These are phyloP conservation scores for Pleoardoris graminearum DNA, from an alignment of 2,329 filamentous ascomycete genomes.

Conservation along the genomic window DNA sequence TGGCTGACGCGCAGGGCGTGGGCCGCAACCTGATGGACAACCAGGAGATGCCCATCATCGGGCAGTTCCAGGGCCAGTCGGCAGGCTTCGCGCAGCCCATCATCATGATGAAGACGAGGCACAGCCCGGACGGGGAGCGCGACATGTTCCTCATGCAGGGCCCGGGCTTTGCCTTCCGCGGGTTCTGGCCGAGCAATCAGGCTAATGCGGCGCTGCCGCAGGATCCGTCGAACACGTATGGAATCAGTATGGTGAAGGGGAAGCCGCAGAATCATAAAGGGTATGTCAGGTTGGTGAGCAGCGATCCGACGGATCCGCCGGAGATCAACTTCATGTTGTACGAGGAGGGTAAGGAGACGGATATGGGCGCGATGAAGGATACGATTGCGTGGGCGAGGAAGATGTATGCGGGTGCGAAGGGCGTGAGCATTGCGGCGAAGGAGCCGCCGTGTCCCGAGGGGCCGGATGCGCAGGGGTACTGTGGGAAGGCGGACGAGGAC, in stretches of 20 bases:
- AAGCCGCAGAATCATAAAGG: conserved; percentile 64
- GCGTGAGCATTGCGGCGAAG: conserved; percentile 45
- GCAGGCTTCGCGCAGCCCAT: conserved; percentile 22
- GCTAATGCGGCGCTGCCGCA: conserved; percentile 18
- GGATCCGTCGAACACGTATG: conserved; percentile 22
- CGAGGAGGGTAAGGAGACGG: conserved; percentile 45
- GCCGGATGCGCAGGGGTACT: conserved; percentile 39
- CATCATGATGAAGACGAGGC: conserved; percentile 25
- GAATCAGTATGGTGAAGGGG: conserved; percentile 56
- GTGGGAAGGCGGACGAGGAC: conserved; percentile 37
- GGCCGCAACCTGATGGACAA: conserved; percentile 67
- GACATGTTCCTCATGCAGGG: conserved; percentile 33
- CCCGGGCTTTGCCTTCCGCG: conserved; percentile 26
- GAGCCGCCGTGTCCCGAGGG: conserved; percentile 48
- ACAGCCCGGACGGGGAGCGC: conserved; percentile 24
- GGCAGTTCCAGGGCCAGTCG: conserved; percentile 8
- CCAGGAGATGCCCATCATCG: conserved; percentile 49
- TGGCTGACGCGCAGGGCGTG: conserved; percentile 57
- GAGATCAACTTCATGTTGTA: conserved; percentile 52
- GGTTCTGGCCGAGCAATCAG: conserved; percentile 29
- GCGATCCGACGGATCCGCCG: conserved; percentile 64
- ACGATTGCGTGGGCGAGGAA: conserved; percentile 60
- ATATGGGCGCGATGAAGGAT: conserved; percentile 53
- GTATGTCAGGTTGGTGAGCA: conserved; percentile 60
- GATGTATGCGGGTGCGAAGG: conserved; percentile 44